A percentile compares a stretch with the other conserved stretches of the same genome.
phyloP scores from a whole-genome alignment of 306 rosid genomes.

The Vicia sativa region DNA sequence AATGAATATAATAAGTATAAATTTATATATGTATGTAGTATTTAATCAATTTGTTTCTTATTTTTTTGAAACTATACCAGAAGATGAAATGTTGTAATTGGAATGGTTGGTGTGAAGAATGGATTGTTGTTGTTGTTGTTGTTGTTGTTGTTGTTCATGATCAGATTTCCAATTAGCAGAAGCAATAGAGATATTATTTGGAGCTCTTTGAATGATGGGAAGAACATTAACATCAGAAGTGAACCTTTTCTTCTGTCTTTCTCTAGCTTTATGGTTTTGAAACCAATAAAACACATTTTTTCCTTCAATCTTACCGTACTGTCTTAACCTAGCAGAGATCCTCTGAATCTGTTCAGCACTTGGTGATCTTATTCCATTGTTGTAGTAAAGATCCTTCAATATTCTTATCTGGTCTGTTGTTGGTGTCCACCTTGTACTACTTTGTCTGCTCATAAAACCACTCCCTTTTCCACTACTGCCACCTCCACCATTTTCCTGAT shows the following conservation, averaged over 20 bases:
- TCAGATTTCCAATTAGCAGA: slow-evolving; percentile 48
- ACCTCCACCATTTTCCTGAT: slow-evolving; percentile 36
- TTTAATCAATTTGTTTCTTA: not conserved
- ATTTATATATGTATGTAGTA: not conserved
- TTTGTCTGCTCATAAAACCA: slow-evolving; percentile 73
- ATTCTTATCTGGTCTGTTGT: slow-evolving; percentile 91
- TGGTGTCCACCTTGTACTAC: slow-evolving; percentile 93
- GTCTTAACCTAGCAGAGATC: slow-evolving; percentile 86
- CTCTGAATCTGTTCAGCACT: slow-evolving; percentile 97
- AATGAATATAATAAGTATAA: not conserved
- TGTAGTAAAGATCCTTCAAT: slow-evolving; percentile 92
- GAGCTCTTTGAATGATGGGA: not conserved
- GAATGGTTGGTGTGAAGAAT: slow-evolving; percentile 49
- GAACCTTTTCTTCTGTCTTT: slow-evolving; percentile 93
- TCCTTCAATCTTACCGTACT: slow-evolving; percentile 97
- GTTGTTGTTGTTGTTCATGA: slow-evolving; percentile 26
- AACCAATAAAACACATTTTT: slow-evolving; percentile 96
- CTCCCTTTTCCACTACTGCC: slow-evolving; percentile 54
- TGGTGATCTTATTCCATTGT: slow-evolving; percentile 88
- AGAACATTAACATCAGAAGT: slow-evolving; percentile 33
- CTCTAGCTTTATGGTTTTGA: slow-evolving; percentile 98
- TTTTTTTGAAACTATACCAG: slow-evolving; percentile 39
- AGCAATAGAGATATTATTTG: not conserved
- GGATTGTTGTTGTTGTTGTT: not conserved
- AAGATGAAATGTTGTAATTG: slow-evolving; percentile 48